phyloP scores from a whole-genome alignment of 164 flowering plant genomes.

The Kingdonia uniflora region DNA sequence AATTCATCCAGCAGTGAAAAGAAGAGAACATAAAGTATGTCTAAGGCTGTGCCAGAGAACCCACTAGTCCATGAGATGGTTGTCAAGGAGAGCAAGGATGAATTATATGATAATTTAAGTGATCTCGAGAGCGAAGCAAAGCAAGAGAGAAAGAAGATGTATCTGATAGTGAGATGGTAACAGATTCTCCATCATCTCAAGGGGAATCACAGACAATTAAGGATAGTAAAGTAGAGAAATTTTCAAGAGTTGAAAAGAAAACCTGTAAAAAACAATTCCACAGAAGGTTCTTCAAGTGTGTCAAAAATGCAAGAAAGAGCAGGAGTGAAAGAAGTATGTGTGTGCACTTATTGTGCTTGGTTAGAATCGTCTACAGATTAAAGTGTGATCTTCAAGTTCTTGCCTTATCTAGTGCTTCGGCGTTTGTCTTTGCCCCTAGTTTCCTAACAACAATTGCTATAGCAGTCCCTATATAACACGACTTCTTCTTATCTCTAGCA shows the following conservation, averaged over 20 bases:
- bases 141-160: conserved; percentile 43
- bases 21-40: too few species aligned
- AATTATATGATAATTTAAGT: conserved; percentile 24
- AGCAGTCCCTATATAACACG: too few species aligned
- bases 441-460: too few species aligned
- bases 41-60: too few species aligned
- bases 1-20: too few species aligned
- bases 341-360: too few species aligned
- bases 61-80: conserved; percentile 24
- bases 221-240: conserved; percentile 39
- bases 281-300: conserved; percentile 17
- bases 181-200: conserved; percentile 57
- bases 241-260: conserved; percentile 24
- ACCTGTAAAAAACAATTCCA: conserved; percentile 14
- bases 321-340: conserved; percentile 20
- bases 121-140: conserved; percentile 37
- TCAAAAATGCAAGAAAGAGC: conserved; percentile 25
- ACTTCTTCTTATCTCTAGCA: too few species aligned
- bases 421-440: too few species aligned
- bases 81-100: conserved; percentile 27
- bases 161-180: conserved; percentile 55
- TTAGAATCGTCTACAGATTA: too few species aligned
- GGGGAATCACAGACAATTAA: conserved; percentile 43
- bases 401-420: too few species aligned
- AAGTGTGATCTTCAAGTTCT: too few species aligned